Conservation (phyloP, 1,139 yeast genomes). For the Candida glucosophila region DNA sequence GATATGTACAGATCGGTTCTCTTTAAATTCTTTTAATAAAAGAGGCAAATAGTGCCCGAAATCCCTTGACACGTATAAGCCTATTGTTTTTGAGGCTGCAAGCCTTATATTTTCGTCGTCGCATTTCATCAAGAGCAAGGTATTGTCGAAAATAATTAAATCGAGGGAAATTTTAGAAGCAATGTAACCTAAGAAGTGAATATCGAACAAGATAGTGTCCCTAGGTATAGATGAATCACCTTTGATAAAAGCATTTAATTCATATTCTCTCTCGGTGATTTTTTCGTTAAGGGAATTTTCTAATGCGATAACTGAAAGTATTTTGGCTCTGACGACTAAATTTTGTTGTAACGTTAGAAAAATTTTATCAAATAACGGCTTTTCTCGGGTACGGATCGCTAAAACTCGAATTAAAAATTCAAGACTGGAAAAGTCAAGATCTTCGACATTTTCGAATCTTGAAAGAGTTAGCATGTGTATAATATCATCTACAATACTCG, state of each 20-base stretch:
- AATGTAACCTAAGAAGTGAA: slow-evolving; percentile 40
- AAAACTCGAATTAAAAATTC: slow-evolving; percentile 6
- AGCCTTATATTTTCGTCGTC: slow-evolving; percentile 31
- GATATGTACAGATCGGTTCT: slow-evolving; percentile 13
- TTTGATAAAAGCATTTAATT: slow-evolving; percentile 16
- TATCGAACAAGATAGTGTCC: slow-evolving; percentile 17
- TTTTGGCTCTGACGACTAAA: slow-evolving; percentile 21
- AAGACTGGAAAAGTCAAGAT: slow-evolving; percentile 5
- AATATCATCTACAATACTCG: slow-evolving; percentile 4
- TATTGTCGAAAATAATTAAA: slow-evolving; percentile 16
- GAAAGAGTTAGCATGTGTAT: slow-evolving; percentile 4
- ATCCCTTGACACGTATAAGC: slow-evolving; percentile 37
- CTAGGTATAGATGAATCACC: slow-evolving; percentile 10
- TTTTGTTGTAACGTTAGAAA: slow-evolving; percentile 9
- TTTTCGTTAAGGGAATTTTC: slow-evolving; percentile 20
- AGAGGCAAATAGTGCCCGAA: slow-evolving; percentile 21
- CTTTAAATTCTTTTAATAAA: slow-evolving; percentile 18
- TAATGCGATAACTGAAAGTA: slow-evolving; percentile 34
- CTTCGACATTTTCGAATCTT: slow-evolving; percentile 6
- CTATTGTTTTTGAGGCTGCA: slow-evolving; percentile 47
- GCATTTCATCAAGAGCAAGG: slow-evolving; percentile 18
- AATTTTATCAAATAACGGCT: slow-evolving; percentile 8
- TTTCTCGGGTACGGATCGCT: slow-evolving; percentile 3
- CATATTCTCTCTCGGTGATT: slow-evolving; percentile 20
- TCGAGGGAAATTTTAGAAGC: slow-evolving; percentile 23